phyloP scores from a whole-genome alignment of 768 basidiomycete species.

The Xerocomellus chrysenteron region DNA sequence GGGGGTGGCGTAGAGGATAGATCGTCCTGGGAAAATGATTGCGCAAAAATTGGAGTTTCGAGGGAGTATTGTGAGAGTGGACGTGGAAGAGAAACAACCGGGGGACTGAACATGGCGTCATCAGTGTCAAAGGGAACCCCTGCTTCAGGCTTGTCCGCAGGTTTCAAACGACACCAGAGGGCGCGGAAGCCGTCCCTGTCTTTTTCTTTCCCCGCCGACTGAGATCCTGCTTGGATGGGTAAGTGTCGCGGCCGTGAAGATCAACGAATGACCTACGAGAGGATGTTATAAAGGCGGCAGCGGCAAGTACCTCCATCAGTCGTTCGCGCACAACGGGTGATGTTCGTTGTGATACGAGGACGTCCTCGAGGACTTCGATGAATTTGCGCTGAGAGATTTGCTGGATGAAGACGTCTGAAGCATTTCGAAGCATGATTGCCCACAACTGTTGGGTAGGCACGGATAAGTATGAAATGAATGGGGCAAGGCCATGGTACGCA shows the following conservation, averaged over 20 bases:
- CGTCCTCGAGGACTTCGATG: slow-evolving; percentile 73
- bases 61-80: slow-evolving; percentile 29
- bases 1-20: slow-evolving; percentile 24
- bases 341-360: slow-evolving; percentile 59
- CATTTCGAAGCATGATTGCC: slow-evolving; percentile 89
- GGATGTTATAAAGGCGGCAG: slow-evolving; percentile 59
- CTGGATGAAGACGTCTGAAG: slow-evolving; percentile 65
- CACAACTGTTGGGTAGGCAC: slow-evolving; percentile 53
- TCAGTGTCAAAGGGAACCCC: slow-evolving; percentile 78
- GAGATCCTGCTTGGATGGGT: slow-evolving; percentile 18
- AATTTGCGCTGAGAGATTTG: slow-evolving; percentile 77
- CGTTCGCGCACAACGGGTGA: slow-evolving; percentile 81
- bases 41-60: slow-evolving; percentile 39
- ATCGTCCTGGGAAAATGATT: slow-evolving; percentile 33
- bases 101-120: slow-evolving; percentile 79
- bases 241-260: neutral
- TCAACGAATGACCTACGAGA: slow-evolving; percentile 17
- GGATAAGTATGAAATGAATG: slow-evolving; percentile 1
- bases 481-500: slow-evolving; percentile 34
- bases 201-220: slow-evolving; percentile 25
- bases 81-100: slow-evolving; percentile 38
- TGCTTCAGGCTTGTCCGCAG: slow-evolving; percentile 77
- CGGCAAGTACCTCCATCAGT: slow-evolving; percentile 77
- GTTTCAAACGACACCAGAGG: slow-evolving; percentile 81
- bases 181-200: slow-evolving; percentile 59